Base-by-base conservation (phyloP, 257 asterid genomes). In the Plantago ovata region DNA sequence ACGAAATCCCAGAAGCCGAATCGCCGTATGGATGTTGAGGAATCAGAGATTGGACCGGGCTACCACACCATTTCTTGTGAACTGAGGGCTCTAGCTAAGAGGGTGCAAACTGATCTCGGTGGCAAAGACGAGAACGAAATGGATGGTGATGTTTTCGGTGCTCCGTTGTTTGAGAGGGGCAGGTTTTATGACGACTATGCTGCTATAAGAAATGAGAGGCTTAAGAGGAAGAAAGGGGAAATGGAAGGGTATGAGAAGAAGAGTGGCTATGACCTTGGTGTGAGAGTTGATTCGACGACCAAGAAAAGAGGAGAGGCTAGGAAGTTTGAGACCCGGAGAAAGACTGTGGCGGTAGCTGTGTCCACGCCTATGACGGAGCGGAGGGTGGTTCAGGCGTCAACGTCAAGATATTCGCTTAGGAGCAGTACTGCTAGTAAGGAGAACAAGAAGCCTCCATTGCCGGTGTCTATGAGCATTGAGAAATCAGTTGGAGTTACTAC, bases 161-260 rank as follows among this genome's bases (percentile, higher is more conserved):
- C 56, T 48, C 85, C 88, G 58, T 41, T 88, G 59, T 92, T 88
- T 20, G 87, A 85, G 69, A 80, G 95, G 73, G 98, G 98, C 1
- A 77, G 84, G 62, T 76, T 83, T 36, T 92, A 92, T n/a, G 96
- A 88, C 9, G 93, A 78, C 81, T 92, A 92, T 38, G 71, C 85
- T 0, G 93, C 94, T 2, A 72, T 93, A 61, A 79, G 98, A 69
- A 92, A 88, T 48, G 98, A 92, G 78, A 78, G 95, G 84, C 85
- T 92, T 53, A 84, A 59, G 88, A 77, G 90, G 50, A 92, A 80
- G 84, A 92, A 84, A 61, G 83, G 81, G 6, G 95, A 85, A 68
- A 65, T 22, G 13, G 80, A 48, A 56, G 83, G 64, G 23, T 64
- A 68, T 13, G 87, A 56, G 59, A 77, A 77, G 84, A 81, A 73